Evolutionary conservation across 257 asterid species (phyloP), one percentile per base, ranked within the genome.

Genomic region (Nyctanthes arbortristis): DNA sequence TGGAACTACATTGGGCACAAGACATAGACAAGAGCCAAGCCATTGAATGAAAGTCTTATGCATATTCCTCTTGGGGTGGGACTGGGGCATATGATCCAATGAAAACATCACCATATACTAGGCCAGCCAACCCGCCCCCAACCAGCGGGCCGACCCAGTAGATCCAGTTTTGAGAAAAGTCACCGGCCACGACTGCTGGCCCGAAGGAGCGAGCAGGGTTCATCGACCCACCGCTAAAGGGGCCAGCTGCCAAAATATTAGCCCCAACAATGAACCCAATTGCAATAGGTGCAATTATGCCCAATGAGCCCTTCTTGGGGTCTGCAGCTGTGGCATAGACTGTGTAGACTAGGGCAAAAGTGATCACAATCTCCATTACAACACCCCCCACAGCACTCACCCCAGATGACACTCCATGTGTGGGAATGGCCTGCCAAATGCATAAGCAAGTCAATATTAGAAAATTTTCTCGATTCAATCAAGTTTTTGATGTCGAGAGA

Each of bases 141-240:
- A 89, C 80, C 4, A 89, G 90, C 69, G 96, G 96, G 73, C 96
- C 92, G 22, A 73, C 81, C 96, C 96, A 89, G 25, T 89, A 89
- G 69, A 87, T 79, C 94, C 96, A 85, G 52, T 49, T 82, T 9
- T 78, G 76, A 0, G 84, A 73, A 61, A 89, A 82, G 71, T 87
- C 82, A 11, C 88, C 96, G 0, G 73, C 70, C 0, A 82, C 91
- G 2, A 83, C 90, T 0, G 96, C 89, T 0, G 93, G 96, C 43
- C 96, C 96, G 64, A 87, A 87, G 11, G 96, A 86, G 3, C 96
- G 78, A n/a, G 91, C 96, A 7, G 93, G 96, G 77, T 89, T 89
- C 96, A 87, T 87, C 4, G 96, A 87, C 49, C 96, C 96, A 33
- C 91, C 96, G 32, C 88, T 84, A 32, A 89, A 89, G 59, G 93